Base-by-base conservation (phyloP, 2,329 filamentous ascomycete species). In the Cladosporium velox region DNA sequence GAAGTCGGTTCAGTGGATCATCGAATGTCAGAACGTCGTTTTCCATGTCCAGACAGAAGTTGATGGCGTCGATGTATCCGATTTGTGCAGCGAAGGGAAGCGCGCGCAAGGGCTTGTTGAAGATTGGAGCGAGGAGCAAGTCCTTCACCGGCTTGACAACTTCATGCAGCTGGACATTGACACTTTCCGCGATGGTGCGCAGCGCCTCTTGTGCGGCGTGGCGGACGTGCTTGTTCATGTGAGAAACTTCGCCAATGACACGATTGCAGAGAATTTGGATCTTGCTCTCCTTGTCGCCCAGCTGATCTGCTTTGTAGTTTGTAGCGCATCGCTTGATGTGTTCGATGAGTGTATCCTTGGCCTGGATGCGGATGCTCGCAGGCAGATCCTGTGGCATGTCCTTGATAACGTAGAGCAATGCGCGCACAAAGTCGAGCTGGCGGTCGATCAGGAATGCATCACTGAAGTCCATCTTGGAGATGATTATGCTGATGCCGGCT, bases 361-460 rank as follows among this genome's bases (percentile, higher is more conserved):
- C 93, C 67, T 92, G 88, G 38, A 89, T 84, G 41, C 95, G 86
- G 1, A 95, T 97, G 74, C 90, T 93, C 65, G 96, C 93, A 1
- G 96, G 94, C 1, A 99, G 85, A 76, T 99, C 95, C 65, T 91
- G 87, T 0, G 96, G 95, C 86, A 97, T 97, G 76, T 99, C 95
- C 80, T 99, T 99, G 81, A 99, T 92, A 70, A 99, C 93, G 78
- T 96, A 97, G 80, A 97, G 90, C 65, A 99, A 83, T n/a, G 93
- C 92, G 61, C 92, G 88, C 66, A 95, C 89, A 72, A 97, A 93
- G 66, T 98, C 93, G 63, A 90, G 87, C 75, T 97, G 93, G 72
- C 92, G 91, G 14, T 89, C 86, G 24, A 87, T 84, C 38, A 99
- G 84, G 92, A 95, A 99, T 1, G 82, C 77, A 73, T 96, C 91